These are phyloP conservation scores for Pharus latifolius DNA, from an alignment of 176 grass and related monocot genomes.

Conservation along the genomic window DNA sequence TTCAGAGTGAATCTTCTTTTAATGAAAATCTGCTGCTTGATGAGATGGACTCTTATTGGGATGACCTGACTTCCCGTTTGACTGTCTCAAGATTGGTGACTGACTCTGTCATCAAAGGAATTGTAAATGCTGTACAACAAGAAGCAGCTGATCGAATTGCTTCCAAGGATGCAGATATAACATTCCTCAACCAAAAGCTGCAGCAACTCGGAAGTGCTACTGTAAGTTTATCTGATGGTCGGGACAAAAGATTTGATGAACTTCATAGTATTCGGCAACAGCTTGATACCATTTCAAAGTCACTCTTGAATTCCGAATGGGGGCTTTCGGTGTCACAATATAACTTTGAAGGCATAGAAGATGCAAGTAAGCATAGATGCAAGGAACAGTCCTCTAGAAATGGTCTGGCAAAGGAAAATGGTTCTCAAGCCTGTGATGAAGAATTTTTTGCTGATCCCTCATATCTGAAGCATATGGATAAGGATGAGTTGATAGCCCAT, in stretches of 20 bases:
- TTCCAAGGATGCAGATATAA: conserved; percentile 46
- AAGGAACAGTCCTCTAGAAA: conserved; percentile 16
- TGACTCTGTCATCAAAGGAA: conserved; percentile 28
- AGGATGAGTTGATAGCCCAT: conserved; percentile 20
- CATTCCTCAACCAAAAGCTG: conserved; percentile 25
- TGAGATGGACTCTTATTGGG: conserved; percentile 22
- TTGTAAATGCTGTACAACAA: conserved; percentile 30
- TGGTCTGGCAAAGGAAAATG: neutral
- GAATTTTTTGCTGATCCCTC: neutral
- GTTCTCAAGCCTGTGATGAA: neutral
- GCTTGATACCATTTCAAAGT: conserved; percentile 42
- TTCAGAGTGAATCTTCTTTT: conserved; percentile 8
- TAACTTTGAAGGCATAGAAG: conserved; percentile 29
- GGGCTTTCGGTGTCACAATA: conserved; percentile 33
- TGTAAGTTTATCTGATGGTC: conserved; percentile 4
- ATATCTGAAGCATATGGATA: conserved; percentile 23
- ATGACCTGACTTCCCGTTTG: conserved; percentile 26
- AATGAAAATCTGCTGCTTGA: conserved; percentile 16
- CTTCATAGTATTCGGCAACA: conserved; percentile 37
- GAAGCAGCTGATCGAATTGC: conserved; percentile 14
- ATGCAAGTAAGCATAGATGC: conserved; percentile 18
- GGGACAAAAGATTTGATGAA: conserved; percentile 33
- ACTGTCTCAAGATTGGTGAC: conserved; percentile 35
- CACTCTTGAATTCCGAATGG: conserved; percentile 41
- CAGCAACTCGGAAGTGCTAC: conserved; percentile 6